Evolutionary conservation across 768 basidiomycete species (phyloP), one percentile per base, ranked within the genome.

Genomic region (Russula dissimulans): DNA sequence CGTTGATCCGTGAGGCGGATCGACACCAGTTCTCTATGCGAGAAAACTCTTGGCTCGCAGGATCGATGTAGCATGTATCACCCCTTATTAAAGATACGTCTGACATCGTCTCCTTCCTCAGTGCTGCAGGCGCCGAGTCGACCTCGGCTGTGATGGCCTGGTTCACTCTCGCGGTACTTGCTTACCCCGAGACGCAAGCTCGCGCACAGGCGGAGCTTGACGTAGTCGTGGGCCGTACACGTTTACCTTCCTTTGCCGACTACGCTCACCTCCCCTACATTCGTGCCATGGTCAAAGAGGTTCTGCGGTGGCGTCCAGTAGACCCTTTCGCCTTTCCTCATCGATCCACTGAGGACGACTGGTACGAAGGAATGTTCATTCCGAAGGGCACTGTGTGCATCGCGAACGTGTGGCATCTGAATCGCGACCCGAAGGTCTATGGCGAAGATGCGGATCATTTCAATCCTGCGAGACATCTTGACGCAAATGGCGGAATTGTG

Each of bases 161-260:
- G 48, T 60, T 46, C 56, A 46, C 39, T 39, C 57, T 58, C 17
- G 61, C 57, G 1, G 58, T 62, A 39, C 31, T 58, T 17, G 22
- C 45, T 17, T 54, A 36, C 10, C 56, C 57, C 22, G 56, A 54
- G 9, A 18, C 36, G 46, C 57, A 63, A 43, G 54, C 42, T 14
- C 53, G 57, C 12, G 53, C 57, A 1, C 53, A 62, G 26, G 57
- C 29, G 6, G 56, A 63, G 46, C 62, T 63, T 36, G 53, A 63
- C 53, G 5, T 47, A 1, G 57, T 59, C 26, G 52, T 59, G 10
- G 45, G 53, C 4, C 9, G 39, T 11, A 41, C 39, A 14, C 39
- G 39, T 14, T 5, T 41, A 4, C 14, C 39, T 11, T 11, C 39
- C 4, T 41, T 41, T 26, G 3, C 52, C 9, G 39, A 41, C 39